phyloP scores from a whole-genome alignment of 2,329 filamentous ascomycete genomes.

The Dothideomycetidae sp. region DNA sequence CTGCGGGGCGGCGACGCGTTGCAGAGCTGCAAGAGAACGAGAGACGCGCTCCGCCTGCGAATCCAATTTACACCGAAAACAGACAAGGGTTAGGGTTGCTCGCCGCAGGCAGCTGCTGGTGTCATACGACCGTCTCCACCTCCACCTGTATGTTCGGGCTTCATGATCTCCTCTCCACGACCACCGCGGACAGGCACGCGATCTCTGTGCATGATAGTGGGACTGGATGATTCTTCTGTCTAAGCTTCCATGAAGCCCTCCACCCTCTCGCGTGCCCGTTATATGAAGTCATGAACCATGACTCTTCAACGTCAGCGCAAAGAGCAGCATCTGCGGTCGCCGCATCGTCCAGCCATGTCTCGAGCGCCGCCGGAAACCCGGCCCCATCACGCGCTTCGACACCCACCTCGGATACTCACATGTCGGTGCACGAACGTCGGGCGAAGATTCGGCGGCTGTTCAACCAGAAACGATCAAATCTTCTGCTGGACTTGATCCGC shows the following conservation, averaged over 20 bases:
- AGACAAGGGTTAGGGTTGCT: neutral
- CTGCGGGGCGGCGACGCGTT: neutral
- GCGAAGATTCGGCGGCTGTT: constrained; percentile 18
- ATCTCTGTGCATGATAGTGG: no score
- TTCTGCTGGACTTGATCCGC: constrained; percentile 42
- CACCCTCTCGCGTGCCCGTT: no score
- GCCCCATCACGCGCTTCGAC: neutral
- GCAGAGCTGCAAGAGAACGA: constrained; percentile 6
- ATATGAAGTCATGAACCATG: neutral
- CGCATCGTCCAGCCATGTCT: neutral
- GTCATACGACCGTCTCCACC: no score
- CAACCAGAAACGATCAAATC: constrained; percentile 29
- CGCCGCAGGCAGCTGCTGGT: no score
- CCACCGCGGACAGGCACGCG: no score
- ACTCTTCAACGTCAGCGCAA: neutral
- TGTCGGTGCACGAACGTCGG: neutral
- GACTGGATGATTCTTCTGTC: no score
- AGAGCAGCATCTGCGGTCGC: neutral
- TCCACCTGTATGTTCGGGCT: no score
- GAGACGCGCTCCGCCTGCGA: no score
- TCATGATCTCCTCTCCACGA: no score
- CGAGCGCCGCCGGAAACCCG: neutral
- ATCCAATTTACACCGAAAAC: constrained; percentile 4
- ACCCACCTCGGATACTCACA: neutral
- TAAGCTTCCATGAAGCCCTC: no score